Evolutionary conservation across 73 alveolate genomes (phyloP).

Genomic region (Symbiodinium pilosum): DNA sequence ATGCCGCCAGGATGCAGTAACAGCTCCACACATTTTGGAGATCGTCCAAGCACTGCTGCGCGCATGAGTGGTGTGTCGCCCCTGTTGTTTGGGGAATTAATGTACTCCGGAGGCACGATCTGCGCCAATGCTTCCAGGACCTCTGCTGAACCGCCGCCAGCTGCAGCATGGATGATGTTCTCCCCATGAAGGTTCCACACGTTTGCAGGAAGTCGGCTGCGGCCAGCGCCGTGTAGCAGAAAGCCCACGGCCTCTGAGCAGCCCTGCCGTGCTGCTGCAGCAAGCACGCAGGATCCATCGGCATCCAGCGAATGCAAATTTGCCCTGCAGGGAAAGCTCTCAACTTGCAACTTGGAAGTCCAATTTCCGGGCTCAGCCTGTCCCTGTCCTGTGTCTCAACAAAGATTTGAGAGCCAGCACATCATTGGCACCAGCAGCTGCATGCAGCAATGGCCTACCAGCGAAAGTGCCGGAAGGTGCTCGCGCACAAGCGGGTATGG

Average conservation of each 20-base stretch:
- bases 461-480: not conserved
- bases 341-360: no score
- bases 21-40: not conserved
- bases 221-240: not conserved
- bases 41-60: not conserved
- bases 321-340: not conserved
- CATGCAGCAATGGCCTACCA: not conserved
- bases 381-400: not conserved
- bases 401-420: not conserved
- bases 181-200: not conserved
- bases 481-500: not conserved
- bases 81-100: not conserved
- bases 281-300: constrained; percentile 3
- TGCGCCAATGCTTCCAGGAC: constrained; percentile 3
- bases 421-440: not conserved
- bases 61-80: constrained; percentile 7
- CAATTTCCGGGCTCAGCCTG: not conserved
- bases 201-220: not conserved
- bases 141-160: constrained; percentile 4
- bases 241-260: constrained; percentile 3
- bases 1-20: not conserved
- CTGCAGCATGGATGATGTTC: constrained; percentile 22
- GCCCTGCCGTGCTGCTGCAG: constrained; percentile 9
- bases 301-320: not conserved
- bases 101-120: not conserved